Evolutionary conservation across 2,329 filamentous ascomycete genomes (phyloP).

Genomic region (Cladophialophora psammophila): DNA sequence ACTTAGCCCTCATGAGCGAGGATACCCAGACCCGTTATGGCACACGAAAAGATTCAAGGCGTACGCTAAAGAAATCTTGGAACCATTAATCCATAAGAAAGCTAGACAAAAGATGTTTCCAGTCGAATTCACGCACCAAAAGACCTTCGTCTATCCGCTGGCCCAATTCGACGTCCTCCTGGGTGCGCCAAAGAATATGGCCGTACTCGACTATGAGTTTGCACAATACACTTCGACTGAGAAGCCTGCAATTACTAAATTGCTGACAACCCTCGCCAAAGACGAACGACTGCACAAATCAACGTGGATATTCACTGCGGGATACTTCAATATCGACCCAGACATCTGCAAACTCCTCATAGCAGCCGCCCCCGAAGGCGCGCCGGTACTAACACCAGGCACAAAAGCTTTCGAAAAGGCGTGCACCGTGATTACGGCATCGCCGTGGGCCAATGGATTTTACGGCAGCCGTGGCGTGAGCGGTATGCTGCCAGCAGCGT

Average conservation of each 20-base stretch:
- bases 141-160: slow-evolving; percentile 83
- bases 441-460: slow-evolving; percentile 93
- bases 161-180: slow-evolving; percentile 88
- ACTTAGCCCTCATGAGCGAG: slow-evolving; percentile 38
- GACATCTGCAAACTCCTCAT: slow-evolving; percentile 82
- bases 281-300: slow-evolving; percentile 69
- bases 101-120: slow-evolving; percentile 41
- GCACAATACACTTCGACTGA: slow-evolving; percentile 78
- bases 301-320: slow-evolving; percentile 95
- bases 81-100: slow-evolving; percentile 66
- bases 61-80: slow-evolving; percentile 71
- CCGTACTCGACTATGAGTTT: slow-evolving; percentile 38
- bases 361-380: slow-evolving; percentile 54
- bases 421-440: slow-evolving; percentile 89
- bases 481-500: slow-evolving; percentile 88
- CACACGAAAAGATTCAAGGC: slow-evolving; percentile 63
- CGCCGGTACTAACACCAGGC: slow-evolving; percentile 26
- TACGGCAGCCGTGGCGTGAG: slow-evolving; percentile 87
- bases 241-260: slow-evolving; percentile 77
- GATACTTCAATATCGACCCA: slow-evolving; percentile 97
- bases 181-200: slow-evolving; percentile 37
- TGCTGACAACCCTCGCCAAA: slow-evolving; percentile 72
- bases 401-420: slow-evolving; percentile 47
- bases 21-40: slow-evolving; percentile 40
- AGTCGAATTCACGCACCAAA: slow-evolving; percentile 51